A percentile compares a stretch with the other conserved stretches of the same genome.
Conservation (phyloP, 2,329 filamentous ascomycete species). For the Westerdykella ornata region DNA sequence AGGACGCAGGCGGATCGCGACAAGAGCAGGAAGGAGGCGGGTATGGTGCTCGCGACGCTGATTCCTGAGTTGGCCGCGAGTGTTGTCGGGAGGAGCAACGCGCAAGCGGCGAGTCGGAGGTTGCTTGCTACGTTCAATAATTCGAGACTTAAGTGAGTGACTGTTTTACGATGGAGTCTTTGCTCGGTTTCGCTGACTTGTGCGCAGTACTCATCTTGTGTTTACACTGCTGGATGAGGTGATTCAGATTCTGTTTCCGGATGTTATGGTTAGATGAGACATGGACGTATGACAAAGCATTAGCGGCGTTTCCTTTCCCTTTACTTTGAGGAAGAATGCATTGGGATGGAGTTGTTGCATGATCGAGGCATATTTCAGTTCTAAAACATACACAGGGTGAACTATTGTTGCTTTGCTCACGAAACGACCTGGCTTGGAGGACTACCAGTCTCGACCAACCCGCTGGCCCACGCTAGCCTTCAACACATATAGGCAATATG, state of each 20-base stretch:
- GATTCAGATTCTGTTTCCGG: slow-evolving; percentile 41
- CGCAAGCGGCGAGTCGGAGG: slow-evolving; percentile 79
- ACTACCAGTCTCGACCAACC: too few species aligned
- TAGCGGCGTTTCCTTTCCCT: not conserved
- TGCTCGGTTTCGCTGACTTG: slow-evolving; percentile 13
- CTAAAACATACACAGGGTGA: too few species aligned
- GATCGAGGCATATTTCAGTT: too few species aligned
- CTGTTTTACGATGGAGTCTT: not conserved
- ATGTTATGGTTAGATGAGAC: slow-evolving; percentile 16
- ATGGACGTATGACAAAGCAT: slow-evolving; percentile 1
- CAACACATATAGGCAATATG: too few species aligned
- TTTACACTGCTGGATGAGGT: slow-evolving; percentile 47
- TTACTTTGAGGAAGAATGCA: not conserved
- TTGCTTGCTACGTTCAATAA: slow-evolving; percentile 92
- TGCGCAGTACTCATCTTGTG: slow-evolving; percentile 43
- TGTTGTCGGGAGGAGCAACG: slow-evolving; percentile 88
- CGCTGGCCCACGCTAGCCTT: too few species aligned
- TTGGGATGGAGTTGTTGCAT: not conserved
- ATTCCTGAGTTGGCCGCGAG: slow-evolving; percentile 86
- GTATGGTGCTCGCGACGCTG: slow-evolving; percentile 79
- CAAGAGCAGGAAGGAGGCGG: slow-evolving; percentile 77
- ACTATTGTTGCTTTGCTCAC: too few species aligned
- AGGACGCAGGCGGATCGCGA: slow-evolving; percentile 68
- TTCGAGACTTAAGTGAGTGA: slow-evolving; percentile 73
- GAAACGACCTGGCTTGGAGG: too few species aligned